Base-by-base conservation (phyloP, 2,329 filamentous ascomycete genomes). In the Aspergillus neoniger region DNA sequence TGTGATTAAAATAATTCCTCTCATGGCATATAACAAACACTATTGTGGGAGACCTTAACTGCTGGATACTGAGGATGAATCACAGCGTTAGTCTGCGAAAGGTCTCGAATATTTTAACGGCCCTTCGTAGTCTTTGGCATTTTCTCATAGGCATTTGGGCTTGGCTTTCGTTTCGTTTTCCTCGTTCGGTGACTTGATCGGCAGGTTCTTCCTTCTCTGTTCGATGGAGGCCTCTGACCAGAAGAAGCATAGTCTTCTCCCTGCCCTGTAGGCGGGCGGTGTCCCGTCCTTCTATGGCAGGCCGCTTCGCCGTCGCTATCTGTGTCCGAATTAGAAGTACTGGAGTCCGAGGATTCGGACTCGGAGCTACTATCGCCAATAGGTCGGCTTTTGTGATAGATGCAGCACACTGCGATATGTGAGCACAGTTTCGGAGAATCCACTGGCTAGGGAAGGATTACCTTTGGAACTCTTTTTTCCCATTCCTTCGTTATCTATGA, bases 401-500 rank as follows among this genome's bases (percentile, higher is more conserved):
- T 99, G 77, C 95, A 99, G 84, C 95, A 99, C n/a, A 98, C 95
- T 96, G 51, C 36, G 17, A 61, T 49, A n/a, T 10, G 17, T 23
- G 30, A 38, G 17, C 17, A 30, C 32, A 49, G 48, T 48, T 49
- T 47, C 32, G 19, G 32, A 8, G n/a, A 30, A 38, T 3, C 5
- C 8, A 23, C 25, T 43, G 19, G 50, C 23, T 36, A 14, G 32
- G 32, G 12, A 36, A 14, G 12, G 12, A 36, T 14, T 36, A 94
- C 92, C 91, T 86, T 99, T 99, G 17, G 91, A 96, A 65, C 87
- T 94, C 80, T 98, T 99, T 77, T 91, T 91, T 7, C 92, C 92
- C 76, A 98, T 84, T 4, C 92, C 92, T 77, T 99, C 95, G 72
- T 99, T 99, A 78, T 99, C 93, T 2, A 99, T 83, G 6, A 97